Conservation (phyloP, 345 rosid genomes). For the Tarenaya hassleriana region DNA sequence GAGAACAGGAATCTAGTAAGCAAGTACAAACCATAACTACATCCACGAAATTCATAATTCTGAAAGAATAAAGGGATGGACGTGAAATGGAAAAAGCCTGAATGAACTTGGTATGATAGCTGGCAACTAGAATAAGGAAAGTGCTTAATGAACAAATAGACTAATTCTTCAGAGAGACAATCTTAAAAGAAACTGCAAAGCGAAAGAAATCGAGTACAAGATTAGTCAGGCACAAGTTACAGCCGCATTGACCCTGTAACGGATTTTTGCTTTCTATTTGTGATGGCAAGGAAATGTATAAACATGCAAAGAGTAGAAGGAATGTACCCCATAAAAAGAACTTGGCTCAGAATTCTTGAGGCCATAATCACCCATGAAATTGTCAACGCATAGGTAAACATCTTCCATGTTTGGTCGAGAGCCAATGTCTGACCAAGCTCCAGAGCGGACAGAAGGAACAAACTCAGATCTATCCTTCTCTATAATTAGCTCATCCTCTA, state of each 20-base stretch:
- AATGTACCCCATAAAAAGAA: constrained; percentile 79
- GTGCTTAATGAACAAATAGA: no score
- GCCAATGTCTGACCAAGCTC: constrained; percentile 80
- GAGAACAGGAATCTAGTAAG: not conserved
- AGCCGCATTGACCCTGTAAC: not conserved
- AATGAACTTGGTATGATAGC: no score
- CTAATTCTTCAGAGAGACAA: no score
- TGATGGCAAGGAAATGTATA: not conserved
- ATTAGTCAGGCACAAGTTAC: no score
- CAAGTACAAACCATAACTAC: not conserved
- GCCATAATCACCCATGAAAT: constrained; percentile 47
- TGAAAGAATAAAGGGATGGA: no score
- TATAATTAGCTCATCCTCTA: constrained; percentile 31
- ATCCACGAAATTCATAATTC: constrained; percentile 1
- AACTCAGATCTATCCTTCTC: constrained; percentile 39
- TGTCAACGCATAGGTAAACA: constrained; percentile 55
- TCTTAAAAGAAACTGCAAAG: no score
- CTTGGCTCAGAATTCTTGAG: constrained; percentile 40
- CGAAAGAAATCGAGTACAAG: no score
- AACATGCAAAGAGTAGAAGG: constrained; percentile 6
- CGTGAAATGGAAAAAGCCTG: no score
- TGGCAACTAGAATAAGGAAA: no score
- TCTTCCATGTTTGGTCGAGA: constrained; percentile 77
- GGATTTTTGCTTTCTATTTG: not conserved
- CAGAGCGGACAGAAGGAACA: constrained; percentile 65